A percentile compares a stretch with the other conserved stretches of the same genome.
Conservation (phyloP, 176 grass and related monocot species). For the Cenchrus americanus region DNA sequence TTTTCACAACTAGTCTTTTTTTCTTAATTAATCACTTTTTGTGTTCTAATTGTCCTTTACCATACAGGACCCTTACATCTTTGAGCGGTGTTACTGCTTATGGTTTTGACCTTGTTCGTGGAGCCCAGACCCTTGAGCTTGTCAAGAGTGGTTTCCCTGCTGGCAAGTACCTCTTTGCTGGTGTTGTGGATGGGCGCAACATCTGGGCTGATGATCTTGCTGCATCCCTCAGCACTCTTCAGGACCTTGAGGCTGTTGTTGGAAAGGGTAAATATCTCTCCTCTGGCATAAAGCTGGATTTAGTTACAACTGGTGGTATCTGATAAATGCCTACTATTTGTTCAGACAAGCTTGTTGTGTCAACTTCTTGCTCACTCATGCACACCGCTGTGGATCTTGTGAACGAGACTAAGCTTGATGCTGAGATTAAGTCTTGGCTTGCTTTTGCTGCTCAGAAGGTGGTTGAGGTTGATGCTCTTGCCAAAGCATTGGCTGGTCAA, state of each 20-base stretch:
- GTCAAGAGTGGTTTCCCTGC: constrained; percentile 79
- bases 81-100: constrained; percentile 77
- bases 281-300: constrained; percentile 12
- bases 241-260: constrained; percentile 74
- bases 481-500: constrained; percentile 76
- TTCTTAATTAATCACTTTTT: not conserved
- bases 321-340: constrained; percentile 22
- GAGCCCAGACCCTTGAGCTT: constrained; percentile 80
- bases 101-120: constrained; percentile 90
- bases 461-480: constrained; percentile 88
- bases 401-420: constrained; percentile 89
- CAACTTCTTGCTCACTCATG: constrained; percentile 92
- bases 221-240: constrained; percentile 72
- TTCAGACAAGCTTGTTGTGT: constrained; percentile 90
- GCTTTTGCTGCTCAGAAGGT: constrained; percentile 96
- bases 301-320: not conserved
- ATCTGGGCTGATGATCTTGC: constrained; percentile 95
- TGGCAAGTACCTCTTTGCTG: constrained; percentile 90
- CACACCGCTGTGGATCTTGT: constrained; percentile 96
- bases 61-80: constrained; percentile 70
- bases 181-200: constrained; percentile 95
- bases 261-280: constrained; percentile 69
- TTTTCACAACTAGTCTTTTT: not conserved
- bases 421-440: constrained; percentile 90
- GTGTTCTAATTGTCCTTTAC: constrained; percentile 12